Base-by-base conservation (phyloP, 139 green algal genomes). In the Desmodesmus armatus region DNA sequence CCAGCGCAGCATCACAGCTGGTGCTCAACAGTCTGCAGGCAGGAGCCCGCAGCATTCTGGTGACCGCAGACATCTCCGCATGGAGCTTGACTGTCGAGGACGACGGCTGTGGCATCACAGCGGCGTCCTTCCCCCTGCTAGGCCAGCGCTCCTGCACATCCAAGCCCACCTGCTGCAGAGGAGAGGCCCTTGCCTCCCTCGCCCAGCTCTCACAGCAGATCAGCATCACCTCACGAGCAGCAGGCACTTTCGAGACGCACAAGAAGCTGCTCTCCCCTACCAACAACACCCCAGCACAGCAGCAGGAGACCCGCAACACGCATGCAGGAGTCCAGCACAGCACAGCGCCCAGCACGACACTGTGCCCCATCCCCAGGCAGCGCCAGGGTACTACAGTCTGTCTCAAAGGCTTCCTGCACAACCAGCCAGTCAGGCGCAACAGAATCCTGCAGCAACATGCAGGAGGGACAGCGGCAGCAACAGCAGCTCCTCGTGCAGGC, bases 171-270 rank as follows among this genome's bases (percentile, higher is more conserved):
- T 23, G 15, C 33, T n/a, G 23, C 9, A 41, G 55, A 25, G 78
- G 78, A 2, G 78, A 84, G 25, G 27, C 40, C 5, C 43, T 84
- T 5, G 29, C 15, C 41, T 84, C 27, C 35, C 15, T 84, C 19
- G 44, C 62, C 9, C 62, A 84, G 41, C 41, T 76, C 41, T 82
- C 75, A 3, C 25, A 31, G 15, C 2, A 17, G 13, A 41, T 84
- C 3, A 39, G 9, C 35, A 35, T 84, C 23, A 47, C 44, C 7
- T 77, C 62, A 17, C 66, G 78, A 40, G 62, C 78, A 33, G 29
- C 6, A 33, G 78, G 78, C 17, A 35, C 29, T 19, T 84, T 84
- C 77, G 78, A 84, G 31, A 84, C 78, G 9, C 77, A 77, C 41
- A 35, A 15, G 5, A 76, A 76, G 43, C 35, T 33, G 23, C 60